Base-by-base conservation (phyloP, 768 basidiomycete species). In the Porphyrellus cyaneotinctus region DNA sequence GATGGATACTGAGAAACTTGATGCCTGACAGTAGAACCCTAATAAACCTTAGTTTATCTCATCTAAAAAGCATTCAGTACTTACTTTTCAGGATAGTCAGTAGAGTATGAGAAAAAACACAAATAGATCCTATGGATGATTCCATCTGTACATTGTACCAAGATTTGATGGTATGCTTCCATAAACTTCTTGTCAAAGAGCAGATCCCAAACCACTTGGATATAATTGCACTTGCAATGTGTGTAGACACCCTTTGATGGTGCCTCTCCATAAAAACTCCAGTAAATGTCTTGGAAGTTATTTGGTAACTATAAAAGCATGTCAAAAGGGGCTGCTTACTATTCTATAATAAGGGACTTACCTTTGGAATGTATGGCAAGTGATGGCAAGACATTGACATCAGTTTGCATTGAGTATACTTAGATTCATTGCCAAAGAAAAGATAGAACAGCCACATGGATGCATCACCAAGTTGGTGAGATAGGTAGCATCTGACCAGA, bases 171-270 rank as follows among this genome's bases (percentile, higher is more conserved):
- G 22, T 63, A 66, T 0, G 54, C 58, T 0, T 53, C 11, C 9
- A 53, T 18, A 24, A 67, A 64, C 2, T 52, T 4, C 8, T 59
- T 48, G 22, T 64, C 35, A 0, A 67, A 42, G 2, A 67, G 28
- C 0, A 58, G 35, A 5, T 9, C n/a, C 51, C 50, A 61, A 0
- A 60, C 30, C 0, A 51, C 53, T 0, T 66, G 65, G 4, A 64
- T 35, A 0, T 67, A 31, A 38, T 67, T 59, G 2, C 44, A 48
- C 32, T 55, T 59, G 37, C 57, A 60, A 22, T 64, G 61, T 2
- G 58, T 56, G 3, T 20, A 13, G 9, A 46, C 2, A 1, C n/a
- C 22, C 6, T 13, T 10, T 15, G 15, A n/a, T 0, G 17, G 6
- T 10, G 8, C 3, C 5, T 26, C 24, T 4, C 14, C 24, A n/a